These are phyloP conservation scores for Glycine tomentella DNA, from an alignment of 306 rosid species.

Conservation along the genomic window DNA sequence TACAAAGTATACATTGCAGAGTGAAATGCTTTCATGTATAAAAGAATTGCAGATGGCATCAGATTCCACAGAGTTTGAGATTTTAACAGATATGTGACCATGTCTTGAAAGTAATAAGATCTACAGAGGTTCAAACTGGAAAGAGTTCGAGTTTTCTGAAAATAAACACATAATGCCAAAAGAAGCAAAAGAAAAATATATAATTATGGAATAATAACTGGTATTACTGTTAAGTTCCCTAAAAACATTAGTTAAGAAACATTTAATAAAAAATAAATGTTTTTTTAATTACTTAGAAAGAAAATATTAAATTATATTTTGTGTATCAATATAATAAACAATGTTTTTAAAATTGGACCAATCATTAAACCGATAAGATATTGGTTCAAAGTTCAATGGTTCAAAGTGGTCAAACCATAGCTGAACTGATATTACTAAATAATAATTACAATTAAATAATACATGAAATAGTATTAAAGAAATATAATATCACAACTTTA, in stretches of 20 bases:
- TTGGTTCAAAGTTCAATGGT: neutral
- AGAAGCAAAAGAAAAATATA: conserved; percentile 6
- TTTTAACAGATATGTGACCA: neutral
- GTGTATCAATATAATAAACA: neutral
- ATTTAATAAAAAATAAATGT: neutral
- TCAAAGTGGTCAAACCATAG: too few species aligned
- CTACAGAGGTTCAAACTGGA: neutral
- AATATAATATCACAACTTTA: neutral
- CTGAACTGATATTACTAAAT: neutral
- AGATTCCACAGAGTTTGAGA: neutral
- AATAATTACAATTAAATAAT: neutral
- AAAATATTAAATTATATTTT: neutral
- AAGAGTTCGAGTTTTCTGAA: neutral
- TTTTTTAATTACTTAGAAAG: neutral
- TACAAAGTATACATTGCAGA: neutral
- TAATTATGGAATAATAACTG: neutral
- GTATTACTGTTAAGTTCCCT: neutral
- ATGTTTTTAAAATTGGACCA: neutral
- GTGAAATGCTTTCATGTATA: neutral
- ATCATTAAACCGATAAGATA: neutral
- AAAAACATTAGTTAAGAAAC: neutral
- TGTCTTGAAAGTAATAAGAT: neutral
- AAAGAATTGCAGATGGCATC: conserved; percentile 19
- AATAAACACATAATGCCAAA: neutral
- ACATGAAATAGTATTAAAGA: neutral